Evolutionary conservation across 805 yeast species (phyloP), one percentile per base, ranked within the genome.

Genomic region (Millerozyma miso): DNA sequence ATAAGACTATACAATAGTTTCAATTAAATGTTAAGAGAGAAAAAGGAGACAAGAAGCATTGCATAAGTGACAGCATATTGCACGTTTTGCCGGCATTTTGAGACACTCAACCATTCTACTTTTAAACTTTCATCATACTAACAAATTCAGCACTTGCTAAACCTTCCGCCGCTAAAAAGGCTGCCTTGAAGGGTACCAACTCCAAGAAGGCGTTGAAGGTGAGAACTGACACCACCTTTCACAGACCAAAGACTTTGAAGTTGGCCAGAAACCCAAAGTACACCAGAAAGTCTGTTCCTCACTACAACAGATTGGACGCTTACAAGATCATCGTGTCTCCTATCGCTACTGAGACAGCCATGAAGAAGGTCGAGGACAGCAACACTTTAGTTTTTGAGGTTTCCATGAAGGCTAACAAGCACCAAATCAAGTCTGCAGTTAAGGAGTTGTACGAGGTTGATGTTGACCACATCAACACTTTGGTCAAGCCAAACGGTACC

Each of bases 341-440:
- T 79, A 83, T 91, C 76, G 91, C 91, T 73, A 82, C 96, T 63
- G 99, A 93, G 82, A 88, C 96, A 60, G 97, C 99, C 69, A 89
- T 93, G 87, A 91, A 93, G 86, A 88, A 88, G 82, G 97, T 93
- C 69, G 99, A 93, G 81, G 97, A 89, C 71, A 88, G 95, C 78
- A 93, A 93, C 95, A 93, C 96, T 67, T 84, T 93, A 70, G 99
- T 93, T 59, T 90, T 93, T 91, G 95, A 87, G 78, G 99, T 93
- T 69, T 91, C 87, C 77, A 67, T 91, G 68, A 88, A 88, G 80
- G 80, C 99, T 70, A 93, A 93, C 97, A 93, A 93, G 83, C 75
- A 85, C 79, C 98, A 91, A 80, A 93, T 93, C 81, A 91, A 90
- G 83, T 79, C 83, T 66, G 99, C 99, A 59, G 95, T 93, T 67